phyloP scores from a whole-genome alignment of 2,329 filamentous ascomycete genomes.

The Didymella arachidicola region DNA sequence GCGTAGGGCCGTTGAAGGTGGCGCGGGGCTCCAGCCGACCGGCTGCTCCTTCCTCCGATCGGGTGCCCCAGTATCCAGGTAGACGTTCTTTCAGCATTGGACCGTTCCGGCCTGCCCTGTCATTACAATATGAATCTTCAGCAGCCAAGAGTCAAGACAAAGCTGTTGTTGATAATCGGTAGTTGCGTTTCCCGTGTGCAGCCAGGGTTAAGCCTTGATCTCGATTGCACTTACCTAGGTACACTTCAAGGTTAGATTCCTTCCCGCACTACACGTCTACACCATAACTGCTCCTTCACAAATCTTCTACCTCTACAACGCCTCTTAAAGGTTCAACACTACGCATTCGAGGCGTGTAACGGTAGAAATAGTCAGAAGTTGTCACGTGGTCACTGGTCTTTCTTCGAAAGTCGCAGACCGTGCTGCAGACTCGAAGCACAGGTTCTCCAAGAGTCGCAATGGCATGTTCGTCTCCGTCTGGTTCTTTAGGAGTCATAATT shows the following conservation, averaged over 20 bases:
- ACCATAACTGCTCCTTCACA: neutral
- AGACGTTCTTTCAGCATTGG: neutral
- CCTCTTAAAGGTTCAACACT: neutral
- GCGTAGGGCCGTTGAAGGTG: neutral
- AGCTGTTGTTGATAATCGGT: neutral
- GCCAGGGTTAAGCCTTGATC: neutral
- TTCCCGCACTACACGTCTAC: neutral
- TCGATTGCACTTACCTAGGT: conserved; percentile 16
- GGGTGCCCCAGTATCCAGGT: neutral
- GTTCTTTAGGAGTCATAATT: conserved; percentile 1
- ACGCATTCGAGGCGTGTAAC: neutral
- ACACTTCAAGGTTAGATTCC: neutral
- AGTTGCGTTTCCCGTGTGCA: neutral
- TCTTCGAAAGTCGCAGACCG: conserved; percentile 10
- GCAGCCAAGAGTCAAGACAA: conserved; percentile 7
- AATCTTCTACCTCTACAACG: neutral
- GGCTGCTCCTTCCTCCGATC: conserved; percentile 2
- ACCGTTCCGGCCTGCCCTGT: neutral
- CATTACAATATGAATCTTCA: conserved; percentile 1
- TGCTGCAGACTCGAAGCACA: conserved; percentile 22
- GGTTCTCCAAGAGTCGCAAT: conserved; percentile 22
- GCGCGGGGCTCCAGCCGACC: neutral
- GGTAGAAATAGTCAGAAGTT: neutral
- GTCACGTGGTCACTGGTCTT: conserved; percentile 16
- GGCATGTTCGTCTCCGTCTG: conserved; percentile 22